Evolutionary conservation across 1,284 basidiomycete species (phyloP), one percentile per base, ranked within the genome.

Genomic region (Erythrobasidium hasegawianum): DNA sequence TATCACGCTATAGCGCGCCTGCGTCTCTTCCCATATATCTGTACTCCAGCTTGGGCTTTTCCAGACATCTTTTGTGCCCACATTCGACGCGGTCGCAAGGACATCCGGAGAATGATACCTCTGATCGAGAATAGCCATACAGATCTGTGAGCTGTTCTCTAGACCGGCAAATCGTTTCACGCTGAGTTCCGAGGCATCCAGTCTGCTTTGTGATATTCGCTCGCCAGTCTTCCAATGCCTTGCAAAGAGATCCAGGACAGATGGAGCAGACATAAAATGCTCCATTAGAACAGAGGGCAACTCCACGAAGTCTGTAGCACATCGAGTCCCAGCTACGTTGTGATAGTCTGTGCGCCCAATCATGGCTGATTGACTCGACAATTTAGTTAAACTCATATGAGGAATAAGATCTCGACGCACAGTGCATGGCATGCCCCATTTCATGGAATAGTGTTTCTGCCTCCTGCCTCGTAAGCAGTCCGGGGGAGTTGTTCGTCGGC

Each of bases 351-450:
- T 98, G 41, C 90, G 83, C 20, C 95, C 96, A 68, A 98, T 88
- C 96, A 98, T 98, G 0, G 95, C 93, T 96, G 72, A n/a, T n/a
- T n/a, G n/a, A n/a, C n/a, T n/a, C n/a, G n/a, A n/a, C n/a, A n/a
- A n/a, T n/a, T n/a, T n/a, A n/a, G n/a, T n/a, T n/a, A n/a, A n/a
- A n/a, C n/a, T n/a, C n/a, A n/a, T n/a, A n/a, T n/a, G n/a, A n/a
- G n/a, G n/a, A n/a, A n/a, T n/a, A n/a, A n/a, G n/a, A n/a, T n/a
- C n/a, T n/a, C n/a, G n/a, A 82, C 91, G 83, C 74, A 94, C 94
- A 98, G 76, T 98, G 95, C 83, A 98, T 92, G 1, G 96, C 95
- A 77, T 98, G 95, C 0, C 95, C 95, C 94, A 98, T 97, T 79
- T 98, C 95, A 75, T 98, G 95, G 78, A 96, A 97, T 18, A 98